Conservation (phyloP, 345 rosid species). For the Clausena lansium region DNA sequence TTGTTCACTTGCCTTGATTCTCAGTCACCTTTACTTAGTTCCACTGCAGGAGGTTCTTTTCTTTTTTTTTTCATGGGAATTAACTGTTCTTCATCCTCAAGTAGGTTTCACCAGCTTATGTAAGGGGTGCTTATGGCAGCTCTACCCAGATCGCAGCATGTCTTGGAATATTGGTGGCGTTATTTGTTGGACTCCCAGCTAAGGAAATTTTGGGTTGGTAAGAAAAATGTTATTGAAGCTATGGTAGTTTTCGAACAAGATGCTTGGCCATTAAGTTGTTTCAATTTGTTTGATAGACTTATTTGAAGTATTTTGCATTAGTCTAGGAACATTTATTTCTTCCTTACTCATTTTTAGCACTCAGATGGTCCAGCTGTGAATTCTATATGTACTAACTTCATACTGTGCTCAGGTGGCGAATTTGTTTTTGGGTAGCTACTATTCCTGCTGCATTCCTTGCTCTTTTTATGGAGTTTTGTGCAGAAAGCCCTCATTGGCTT, state of each 20-base stretch:
- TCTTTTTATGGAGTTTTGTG: conserved; percentile 68
- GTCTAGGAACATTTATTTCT: neutral
- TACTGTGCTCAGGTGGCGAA: conserved; percentile 75
- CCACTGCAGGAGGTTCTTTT: neutral
- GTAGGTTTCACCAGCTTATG: conserved; percentile 88
- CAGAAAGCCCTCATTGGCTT: conserved; percentile 98
- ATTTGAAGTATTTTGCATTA: neutral
- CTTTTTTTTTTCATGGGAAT: neutral
- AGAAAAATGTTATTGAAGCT: conserved; percentile 26
- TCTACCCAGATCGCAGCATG: conserved; percentile 78
- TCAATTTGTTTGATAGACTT: conserved; percentile 2
- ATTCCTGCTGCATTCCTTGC: conserved; percentile 79
- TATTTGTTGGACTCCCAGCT: conserved; percentile 76
- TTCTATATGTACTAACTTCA: conserved; percentile 5
- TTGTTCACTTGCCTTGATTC: neutral
- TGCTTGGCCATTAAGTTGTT: conserved; percentile 1
- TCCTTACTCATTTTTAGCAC: neutral
- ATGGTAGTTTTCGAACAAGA: neutral
- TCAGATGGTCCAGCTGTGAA: neutral
- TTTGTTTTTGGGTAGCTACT: conserved; percentile 73
- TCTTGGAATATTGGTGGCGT: conserved; percentile 73
- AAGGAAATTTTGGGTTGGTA: conserved; percentile 75
- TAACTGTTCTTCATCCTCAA: conserved; percentile 12
- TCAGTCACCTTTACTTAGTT: neutral
- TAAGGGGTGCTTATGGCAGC: conserved; percentile 92